Conservation (phyloP, 257 asterid species). For the Penstemon barbatus region DNA sequence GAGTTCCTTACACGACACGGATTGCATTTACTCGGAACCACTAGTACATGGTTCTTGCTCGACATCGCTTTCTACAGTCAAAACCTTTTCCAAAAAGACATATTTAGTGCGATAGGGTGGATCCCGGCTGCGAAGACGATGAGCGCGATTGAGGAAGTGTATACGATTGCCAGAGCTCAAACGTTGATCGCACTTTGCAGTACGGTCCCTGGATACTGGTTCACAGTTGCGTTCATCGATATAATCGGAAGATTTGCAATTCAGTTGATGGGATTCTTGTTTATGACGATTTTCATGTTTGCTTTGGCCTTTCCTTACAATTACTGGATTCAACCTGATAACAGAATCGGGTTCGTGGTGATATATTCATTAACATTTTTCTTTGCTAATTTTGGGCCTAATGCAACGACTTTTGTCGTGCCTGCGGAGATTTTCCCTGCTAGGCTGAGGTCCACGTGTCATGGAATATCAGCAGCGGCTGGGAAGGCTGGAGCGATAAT, state of each 20-base stretch:
- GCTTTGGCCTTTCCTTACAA: conserved; percentile 58
- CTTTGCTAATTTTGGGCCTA: conserved; percentile 73
- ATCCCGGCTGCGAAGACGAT: conserved; percentile 27
- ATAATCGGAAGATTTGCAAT: conserved; percentile 50
- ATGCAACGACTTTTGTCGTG: conserved; percentile 63
- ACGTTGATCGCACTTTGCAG: conserved; percentile 33
- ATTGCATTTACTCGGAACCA: conserved; percentile 33
- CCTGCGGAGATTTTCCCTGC: conserved; percentile 80
- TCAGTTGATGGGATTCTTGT: conserved; percentile 51
- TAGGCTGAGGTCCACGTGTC: conserved; percentile 63
- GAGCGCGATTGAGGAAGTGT: conserved; percentile 33
- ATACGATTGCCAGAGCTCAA: conserved; percentile 32
- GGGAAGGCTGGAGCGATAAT: conserved; percentile 73
- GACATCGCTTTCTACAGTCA: conserved; percentile 36
- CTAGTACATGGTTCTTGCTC: conserved; percentile 34
- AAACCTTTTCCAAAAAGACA: conserved; percentile 35
- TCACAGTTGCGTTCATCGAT: conserved; percentile 62
- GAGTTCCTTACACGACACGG: conserved; percentile 33
- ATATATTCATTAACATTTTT: conserved; percentile 60
- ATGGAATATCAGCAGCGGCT: conserved; percentile 64
- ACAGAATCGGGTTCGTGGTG: conserved; percentile 49
- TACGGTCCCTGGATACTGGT: conserved; percentile 53
- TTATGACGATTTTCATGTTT: conserved; percentile 69
- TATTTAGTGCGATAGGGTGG: conserved; percentile 28
- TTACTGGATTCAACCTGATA: conserved; percentile 51